Conservation (phyloP, 164 flowering plant genomes). For the Magnolia officinalis region DNA sequence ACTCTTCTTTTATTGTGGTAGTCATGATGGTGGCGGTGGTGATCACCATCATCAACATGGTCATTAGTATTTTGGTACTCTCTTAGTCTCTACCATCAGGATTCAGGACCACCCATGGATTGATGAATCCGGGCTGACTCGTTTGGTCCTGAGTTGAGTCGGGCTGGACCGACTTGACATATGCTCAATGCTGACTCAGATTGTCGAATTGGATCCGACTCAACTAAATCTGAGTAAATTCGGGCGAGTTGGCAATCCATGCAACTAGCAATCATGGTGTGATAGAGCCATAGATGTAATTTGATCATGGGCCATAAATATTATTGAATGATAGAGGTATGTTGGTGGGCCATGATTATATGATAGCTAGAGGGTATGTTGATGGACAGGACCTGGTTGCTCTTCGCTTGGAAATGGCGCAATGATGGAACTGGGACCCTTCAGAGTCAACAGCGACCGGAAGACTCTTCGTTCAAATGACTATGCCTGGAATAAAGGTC, state of each 20-base stretch:
- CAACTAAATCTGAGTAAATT: not conserved
- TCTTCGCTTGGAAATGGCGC: conserved; percentile 51
- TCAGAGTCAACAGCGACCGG: conserved; percentile 46
- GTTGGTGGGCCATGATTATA: no score
- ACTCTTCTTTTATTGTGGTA: no score
- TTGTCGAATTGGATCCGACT: no score
- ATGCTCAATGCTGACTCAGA: no score
- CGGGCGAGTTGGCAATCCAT: not conserved
- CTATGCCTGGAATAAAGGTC: conserved; percentile 38
- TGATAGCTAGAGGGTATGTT: no score
- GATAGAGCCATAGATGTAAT: not conserved
- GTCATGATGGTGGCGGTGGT: not conserved
- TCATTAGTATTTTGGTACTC: not conserved
- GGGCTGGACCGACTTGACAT: no score
- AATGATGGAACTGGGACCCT: conserved; percentile 61
- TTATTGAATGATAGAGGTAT: no score
- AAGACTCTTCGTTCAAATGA: conserved; percentile 37
- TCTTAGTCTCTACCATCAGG: not conserved
- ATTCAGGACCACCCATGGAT: not conserved
- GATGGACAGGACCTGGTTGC: no score
- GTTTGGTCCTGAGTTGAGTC: no score
- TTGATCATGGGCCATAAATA: not conserved
- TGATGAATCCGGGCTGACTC: no score
- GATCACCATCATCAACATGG: not conserved
- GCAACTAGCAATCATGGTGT: not conserved